Conservation (phyloP, 176 grass and related monocot genomes). For the Oryza australiensis region DNA sequence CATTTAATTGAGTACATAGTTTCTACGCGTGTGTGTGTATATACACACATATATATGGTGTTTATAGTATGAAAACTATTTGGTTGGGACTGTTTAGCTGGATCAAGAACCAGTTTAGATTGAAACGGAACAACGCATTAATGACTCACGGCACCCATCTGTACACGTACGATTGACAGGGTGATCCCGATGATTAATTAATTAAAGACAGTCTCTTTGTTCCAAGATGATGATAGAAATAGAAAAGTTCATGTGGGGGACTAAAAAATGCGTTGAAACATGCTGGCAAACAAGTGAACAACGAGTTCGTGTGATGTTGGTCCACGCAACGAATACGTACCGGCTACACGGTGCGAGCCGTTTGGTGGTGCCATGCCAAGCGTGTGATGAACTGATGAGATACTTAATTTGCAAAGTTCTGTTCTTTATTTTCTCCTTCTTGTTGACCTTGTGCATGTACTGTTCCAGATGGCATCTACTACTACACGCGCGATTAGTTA, state of each 20-base stretch:
- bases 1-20: no score
- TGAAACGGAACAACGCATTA: not conserved
- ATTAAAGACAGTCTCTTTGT: not conserved
- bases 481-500: not conserved
- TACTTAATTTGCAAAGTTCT: not conserved
- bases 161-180: not conserved
- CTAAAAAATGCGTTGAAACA: not conserved
- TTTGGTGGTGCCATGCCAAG: not conserved
- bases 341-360: not conserved
- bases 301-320: not conserved
- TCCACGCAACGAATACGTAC: not conserved
- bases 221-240: not conserved
- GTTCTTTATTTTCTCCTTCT: not conserved
- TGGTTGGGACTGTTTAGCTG: no score
- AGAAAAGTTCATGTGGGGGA: not conserved
- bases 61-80: no score
- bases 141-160: not conserved
- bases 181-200: not conserved
- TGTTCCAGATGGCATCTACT: not conserved
- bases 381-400: not conserved
- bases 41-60: no score
- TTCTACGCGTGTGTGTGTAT: no score
- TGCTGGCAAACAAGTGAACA: not conserved
- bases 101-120: not conserved
- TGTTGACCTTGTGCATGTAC: not conserved